Base-by-base conservation (phyloP, 2,329 filamentous ascomycete genomes). In the Penicillium sp. region DNA sequence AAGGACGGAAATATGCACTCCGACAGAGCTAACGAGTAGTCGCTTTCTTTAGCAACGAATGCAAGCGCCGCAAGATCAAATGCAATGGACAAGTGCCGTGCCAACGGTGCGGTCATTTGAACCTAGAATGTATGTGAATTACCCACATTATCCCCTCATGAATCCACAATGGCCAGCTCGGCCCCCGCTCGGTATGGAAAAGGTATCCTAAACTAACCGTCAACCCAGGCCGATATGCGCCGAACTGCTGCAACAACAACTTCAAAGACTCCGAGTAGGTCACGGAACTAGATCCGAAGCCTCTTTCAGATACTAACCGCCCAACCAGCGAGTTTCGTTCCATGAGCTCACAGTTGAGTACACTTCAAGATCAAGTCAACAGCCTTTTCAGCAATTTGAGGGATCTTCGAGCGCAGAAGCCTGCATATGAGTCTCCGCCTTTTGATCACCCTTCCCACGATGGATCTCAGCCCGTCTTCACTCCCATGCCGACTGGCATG, bases 251-350 rank as follows among this genome's bases (percentile, higher is more conserved):
- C 69, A 78, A 72, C 56, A 92, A 84, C 76, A 90, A 83, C 70
- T 91, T 96, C 79, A 94, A 92, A 71, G 92, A 96, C 64, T 91
- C 90, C 42, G 89, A 95, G 77, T 81, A 69, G 53, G 77, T 67
- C 18, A 5, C 14, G 2, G 14, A 30, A 39, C 11, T 20, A 31
- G 30, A 18, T 20, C 10, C 11, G n/a, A 5, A 13, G 38, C 28
- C n/a, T 33, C 31, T 16, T 48, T 30, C 4, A 30, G 11, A 11
- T 40, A 14, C 50, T 57, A 39, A 58, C 31, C 31, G 50, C 31
- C 16, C 6, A 22, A 18, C 24, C 44, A 82, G 79, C 9, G 92
- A 96, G 69, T 96, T 91, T 77, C 89, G 85, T 65, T 81, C 85
- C 33, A 90, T 96, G 85, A 83, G 84, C 48, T 78, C 81, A 30